Base-by-base conservation (phyloP, 768 basidiomycete species). In the Russula virescens region DNA sequence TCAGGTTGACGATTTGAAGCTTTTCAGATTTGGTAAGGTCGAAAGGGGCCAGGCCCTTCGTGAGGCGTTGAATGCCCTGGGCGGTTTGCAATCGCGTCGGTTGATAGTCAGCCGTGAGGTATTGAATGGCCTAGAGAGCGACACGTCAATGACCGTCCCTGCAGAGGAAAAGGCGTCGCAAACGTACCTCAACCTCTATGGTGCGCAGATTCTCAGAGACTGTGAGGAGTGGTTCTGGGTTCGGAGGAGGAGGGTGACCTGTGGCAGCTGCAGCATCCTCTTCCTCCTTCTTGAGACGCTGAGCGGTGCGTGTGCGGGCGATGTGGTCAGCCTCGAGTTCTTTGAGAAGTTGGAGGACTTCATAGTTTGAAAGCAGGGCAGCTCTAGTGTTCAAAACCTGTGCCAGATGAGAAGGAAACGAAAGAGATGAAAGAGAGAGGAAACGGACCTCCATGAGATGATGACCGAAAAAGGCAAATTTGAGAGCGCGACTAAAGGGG, bases 1-100 rank as follows among this genome's bases (percentile, higher is more conserved):
- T 88, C 6, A 96, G 79, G 70, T 98, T 97, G n/a, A 92, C 86
- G 40, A 97, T 80, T 70, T 97, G 2, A 93, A 94, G 65, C 5
- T 94, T 94, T 78, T 98, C 95, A 97, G 77, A 38, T 82, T 38
- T 38, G 38, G 38, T 38, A 14, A 38, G 10, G 10, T 11, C 10
- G 64, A 84, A 88, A 21, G 83, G 76, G 2, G 83, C 80, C 11
- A 98, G 82, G 43, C 77, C 77, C 60, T 83, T 81, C n/a, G 89
- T 83, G 16, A 97, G 84, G 60, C 78, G 77, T 0, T 82, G 74
- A 59, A 96, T 83, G 14, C 83, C 80, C 55, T 81, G 79, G 2
- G 82, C 76, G 1, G 84, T 85, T 73, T 96, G 94, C 10, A 79
- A 72, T 0, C 74, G 71, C 0, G 85, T 87, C 5, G 89, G 88